Base-by-base conservation (phyloP, 352 stramenopile species). In the Pythium coloratum region DNA sequence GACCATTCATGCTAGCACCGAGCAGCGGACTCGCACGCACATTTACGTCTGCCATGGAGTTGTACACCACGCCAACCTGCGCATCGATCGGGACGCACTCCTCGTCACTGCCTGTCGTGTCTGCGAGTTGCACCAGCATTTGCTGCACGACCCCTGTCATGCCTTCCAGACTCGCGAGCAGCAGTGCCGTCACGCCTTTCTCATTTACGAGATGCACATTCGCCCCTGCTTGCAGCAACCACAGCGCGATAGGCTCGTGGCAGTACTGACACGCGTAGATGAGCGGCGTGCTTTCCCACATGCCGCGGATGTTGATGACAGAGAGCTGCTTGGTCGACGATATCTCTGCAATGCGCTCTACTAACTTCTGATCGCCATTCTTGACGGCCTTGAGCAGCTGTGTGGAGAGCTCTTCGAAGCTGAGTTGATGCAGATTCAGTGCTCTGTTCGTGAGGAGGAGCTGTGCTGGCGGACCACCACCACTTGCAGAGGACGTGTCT, bases 261-360 rank as follows among this genome's bases (percentile, higher is more conserved):
- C 71, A 75, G 54, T 92, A 94, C 55, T 92, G 83, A 18, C 84
- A 75, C 34, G 86, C 82, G 50, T 86, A 89, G n/a, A 94, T 81
- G 20, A 94, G 67, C 26, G 86, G 86, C 30, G 86, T 94, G 61
- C 84, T 92, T 28, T 92, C 86, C 86, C 86, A 94, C 86, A 94
- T 94, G 32, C 84, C 84, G 33, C 84, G 79, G 16, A 88, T 77
- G 47, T 92, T 88, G 50, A 91, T 60, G 18, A 90, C 60, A 10
- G 65, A 32, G 26, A 38, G 54, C 14, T 54, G 57, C 34, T 67
- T 65, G 2, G 28, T 20, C 12, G 60, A 28, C 1, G 59, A 38
- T 13, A 72, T 57, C 28, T 59, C 72, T 53, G 59, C 69, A 57
- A 71, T 72, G 64, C 60, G 65, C 33, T 78, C 71, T 67, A 91